phyloP scores from a whole-genome alignment of 2,329 filamentous ascomycete species.

The Aspergillus hiratsukae region DNA sequence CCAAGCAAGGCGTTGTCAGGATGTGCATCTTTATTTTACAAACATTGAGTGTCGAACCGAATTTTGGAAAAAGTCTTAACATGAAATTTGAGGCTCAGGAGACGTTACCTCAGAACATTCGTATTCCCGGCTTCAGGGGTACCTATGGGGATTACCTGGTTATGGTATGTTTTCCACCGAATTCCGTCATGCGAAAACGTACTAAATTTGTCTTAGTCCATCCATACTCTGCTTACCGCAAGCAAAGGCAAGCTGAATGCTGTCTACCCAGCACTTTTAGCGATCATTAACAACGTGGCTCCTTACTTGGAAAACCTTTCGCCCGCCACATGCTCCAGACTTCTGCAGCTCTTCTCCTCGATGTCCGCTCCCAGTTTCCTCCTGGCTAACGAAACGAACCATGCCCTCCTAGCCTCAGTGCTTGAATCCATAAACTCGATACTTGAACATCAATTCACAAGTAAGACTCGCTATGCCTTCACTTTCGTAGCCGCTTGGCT shows the following conservation, averaged over 20 bases:
- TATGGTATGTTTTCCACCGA: conserved; percentile 51
- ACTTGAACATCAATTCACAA: conserved; percentile 78
- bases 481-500: neutral
- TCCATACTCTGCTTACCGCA: conserved; percentile 84
- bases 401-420: conserved; percentile 72
- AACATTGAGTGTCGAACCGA: conserved; percentile 86
- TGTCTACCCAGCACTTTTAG: conserved; percentile 85
- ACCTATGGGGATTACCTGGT: conserved; percentile 93
- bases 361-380: conserved; percentile 94
- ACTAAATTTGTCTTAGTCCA: conserved; percentile 55
- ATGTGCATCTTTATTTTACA: conserved; percentile 98
- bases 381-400: conserved; percentile 86
- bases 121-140: conserved; percentile 78
- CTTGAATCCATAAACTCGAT: conserved; percentile 87
- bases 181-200: neutral
- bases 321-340: conserved; percentile 68
- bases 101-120: conserved; percentile 74
- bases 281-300: conserved; percentile 89
- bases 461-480: conserved; percentile 46
- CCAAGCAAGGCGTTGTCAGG: conserved; percentile 85
- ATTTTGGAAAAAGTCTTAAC: conserved; percentile 86
- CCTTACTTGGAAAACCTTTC: conserved; percentile 77
- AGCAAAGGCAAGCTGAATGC: conserved; percentile 87
- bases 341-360: conserved; percentile 82
- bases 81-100: conserved; percentile 85